Evolutionary conservation across 1,284 basidiomycete genomes (phyloP).

Genomic region (Ustilago tritici): DNA sequence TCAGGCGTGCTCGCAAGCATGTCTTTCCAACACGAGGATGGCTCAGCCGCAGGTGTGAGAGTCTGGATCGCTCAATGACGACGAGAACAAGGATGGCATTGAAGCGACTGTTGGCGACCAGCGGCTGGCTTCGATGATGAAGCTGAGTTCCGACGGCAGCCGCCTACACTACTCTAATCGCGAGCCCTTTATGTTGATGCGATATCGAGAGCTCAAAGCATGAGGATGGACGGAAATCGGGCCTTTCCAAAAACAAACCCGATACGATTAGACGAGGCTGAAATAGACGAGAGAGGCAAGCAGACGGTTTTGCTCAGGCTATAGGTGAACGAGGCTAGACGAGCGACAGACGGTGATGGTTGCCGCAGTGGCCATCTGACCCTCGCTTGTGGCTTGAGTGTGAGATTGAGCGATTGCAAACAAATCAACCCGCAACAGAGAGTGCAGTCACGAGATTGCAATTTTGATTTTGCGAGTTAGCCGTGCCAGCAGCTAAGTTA

Average conservation of each 20-base stretch:
- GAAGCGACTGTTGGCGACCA: neutral
- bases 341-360: neutral
- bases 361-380: neutral
- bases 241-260: neutral
- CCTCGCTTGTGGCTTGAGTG: neutral
- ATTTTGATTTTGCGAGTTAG: neutral
- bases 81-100: neutral
- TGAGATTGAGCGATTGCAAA: conserved; percentile 1
- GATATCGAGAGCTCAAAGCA: neutral
- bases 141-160: neutral
- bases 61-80: neutral
- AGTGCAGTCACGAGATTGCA: neutral
- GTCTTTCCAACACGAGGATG: no score
- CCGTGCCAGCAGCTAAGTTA: neutral
- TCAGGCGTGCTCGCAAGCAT: no score
- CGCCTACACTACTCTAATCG: neutral
- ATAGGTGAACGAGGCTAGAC: neutral
- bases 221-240: neutral
- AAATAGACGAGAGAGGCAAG: neutral
- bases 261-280: neutral
- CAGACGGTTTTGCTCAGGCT: neutral
- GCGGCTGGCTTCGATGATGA: neutral
- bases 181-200: neutral
- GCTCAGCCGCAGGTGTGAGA: no score
- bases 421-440: neutral